These are phyloP conservation scores for Mycotypha africana DNA, from an alignment of 371 early-diverging fungal genomes.

Conservation along the genomic window DNA sequence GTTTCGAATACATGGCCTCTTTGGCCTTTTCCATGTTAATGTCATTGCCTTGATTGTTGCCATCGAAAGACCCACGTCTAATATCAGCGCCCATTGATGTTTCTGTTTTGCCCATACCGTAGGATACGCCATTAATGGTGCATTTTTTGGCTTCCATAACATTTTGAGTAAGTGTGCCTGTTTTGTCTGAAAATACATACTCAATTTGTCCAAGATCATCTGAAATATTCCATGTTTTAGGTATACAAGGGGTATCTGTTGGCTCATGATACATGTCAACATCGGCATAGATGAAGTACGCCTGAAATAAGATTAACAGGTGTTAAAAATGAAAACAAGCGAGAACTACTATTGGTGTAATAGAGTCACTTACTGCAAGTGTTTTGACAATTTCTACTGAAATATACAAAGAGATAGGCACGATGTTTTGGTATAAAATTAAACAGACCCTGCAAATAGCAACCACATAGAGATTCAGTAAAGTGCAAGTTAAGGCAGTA, in stretches of 20 bases:
- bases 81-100: constrained; percentile 27
- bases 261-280: constrained; percentile 82
- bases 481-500: too few species aligned
- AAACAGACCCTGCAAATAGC: constrained; percentile 31
- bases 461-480: background rate
- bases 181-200: constrained; percentile 95
- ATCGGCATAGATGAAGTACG: constrained; percentile 78
- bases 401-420: constrained; percentile 93
- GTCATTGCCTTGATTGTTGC: background rate
- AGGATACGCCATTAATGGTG: constrained; percentile 76
- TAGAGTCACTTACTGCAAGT: constrained; percentile 25
- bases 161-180: constrained; percentile 77
- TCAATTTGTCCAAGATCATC: constrained; percentile 88
- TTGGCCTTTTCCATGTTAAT: constrained; percentile 15
- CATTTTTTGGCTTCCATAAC: constrained; percentile 77
- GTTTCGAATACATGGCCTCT: constrained; percentile 33
- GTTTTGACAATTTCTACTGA: constrained; percentile 90
- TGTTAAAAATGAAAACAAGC: background rate
- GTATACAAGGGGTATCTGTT: constrained; percentile 71
- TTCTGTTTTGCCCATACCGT: constrained; percentile 57
- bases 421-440: constrained; percentile 44
- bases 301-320: too few species aligned
- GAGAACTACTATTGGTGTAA: background rate
- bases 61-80: constrained; percentile 32
- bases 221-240: constrained; percentile 84